Evolutionary conservation across 1,284 basidiomycete species (phyloP).

Genomic region (Microbotryum scabiosae): DNA sequence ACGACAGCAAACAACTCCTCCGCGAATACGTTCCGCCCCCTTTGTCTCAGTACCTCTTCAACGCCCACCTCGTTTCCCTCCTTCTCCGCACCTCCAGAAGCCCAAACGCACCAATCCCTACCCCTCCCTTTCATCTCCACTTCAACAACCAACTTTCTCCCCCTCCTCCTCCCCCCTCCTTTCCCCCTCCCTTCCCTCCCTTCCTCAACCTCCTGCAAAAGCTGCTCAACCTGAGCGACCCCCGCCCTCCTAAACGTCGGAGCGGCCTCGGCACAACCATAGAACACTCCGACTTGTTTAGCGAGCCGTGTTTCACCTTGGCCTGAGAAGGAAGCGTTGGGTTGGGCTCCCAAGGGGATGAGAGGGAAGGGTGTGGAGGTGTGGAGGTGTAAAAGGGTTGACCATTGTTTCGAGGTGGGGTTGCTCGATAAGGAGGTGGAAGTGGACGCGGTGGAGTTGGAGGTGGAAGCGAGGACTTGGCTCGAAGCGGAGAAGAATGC

Average conservation of each 20-base stretch:
- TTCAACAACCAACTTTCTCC: conserved; percentile 12
- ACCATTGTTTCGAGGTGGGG: conserved; percentile 16
- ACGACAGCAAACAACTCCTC: conserved; percentile 29
- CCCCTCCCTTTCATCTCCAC: neutral
- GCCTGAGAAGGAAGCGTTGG: conserved; percentile 20
- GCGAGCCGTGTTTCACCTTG: conserved; percentile 14
- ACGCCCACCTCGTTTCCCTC: neutral
- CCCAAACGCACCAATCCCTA: conserved; percentile 2
- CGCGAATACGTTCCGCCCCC: conserved; percentile 14
- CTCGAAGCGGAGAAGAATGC: conserved; percentile 25
- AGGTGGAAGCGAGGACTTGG: conserved; percentile 14
- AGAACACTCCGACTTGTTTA: conserved; percentile 23
- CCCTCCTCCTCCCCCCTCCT: neutral
- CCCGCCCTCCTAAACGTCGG: conserved; percentile 4
- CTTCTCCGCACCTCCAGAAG: neutral
- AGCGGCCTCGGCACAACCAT: conserved; percentile 19
- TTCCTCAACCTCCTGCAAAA: conserved; percentile 1
- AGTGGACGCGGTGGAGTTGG: neutral
- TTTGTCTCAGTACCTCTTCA: conserved; percentile 1
- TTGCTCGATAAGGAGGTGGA: neutral
- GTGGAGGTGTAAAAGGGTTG: conserved; percentile 18
- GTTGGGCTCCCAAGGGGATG: conserved; percentile 19
- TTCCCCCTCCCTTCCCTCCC: conserved; percentile 3
- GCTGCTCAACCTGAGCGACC: conserved; percentile 13
- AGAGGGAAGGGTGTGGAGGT: conserved; percentile 2